Evolutionary conservation across 2,329 filamentous ascomycete genomes (phyloP), one percentile per base, ranked within the genome.

Genomic region (Diaporthe sp.): DNA sequence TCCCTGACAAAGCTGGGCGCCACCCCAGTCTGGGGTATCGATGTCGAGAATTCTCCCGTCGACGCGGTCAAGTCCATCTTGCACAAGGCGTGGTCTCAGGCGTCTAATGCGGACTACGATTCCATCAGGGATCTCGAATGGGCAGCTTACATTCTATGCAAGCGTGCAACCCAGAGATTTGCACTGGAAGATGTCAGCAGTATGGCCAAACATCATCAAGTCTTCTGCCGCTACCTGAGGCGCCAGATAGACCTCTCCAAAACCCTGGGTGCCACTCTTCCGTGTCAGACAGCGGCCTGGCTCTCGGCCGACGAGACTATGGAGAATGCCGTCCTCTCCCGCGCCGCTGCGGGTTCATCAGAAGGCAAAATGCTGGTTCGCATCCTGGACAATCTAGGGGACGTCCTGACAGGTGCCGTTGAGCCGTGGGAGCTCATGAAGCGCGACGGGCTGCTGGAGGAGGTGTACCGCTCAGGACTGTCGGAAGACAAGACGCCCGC

Each of bases 391-490:
- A 71, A 37, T 39, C 12, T 71, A 8, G 25, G 22, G 13, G 53
- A 31, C 22, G 9, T 71, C 53, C 8, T 71, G 37, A 49, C 39
- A 9, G 68, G 68, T 25, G 39, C 28, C n/a, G 25, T 46, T 19
- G 68, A 71, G 37, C 37, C 68, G 6, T 71, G 68, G 68, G 68
- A 71, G 39, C 53, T 71, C 22, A 71, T 71, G 68, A 71, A 46
- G 25, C 51, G 22, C 39, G 68, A 49, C 39, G 68, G 68, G 34
- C 31, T 71, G 53, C 53, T 71, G 51, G 68, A 71, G n/a, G 68
- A 71, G 19, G 28, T 71, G 37, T 71, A 71, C 25, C 37, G 68
- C 4, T 71, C 68, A 4, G 68, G 68, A 1, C 37, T 71, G 68
- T 71, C 68, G 9, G 68, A 71, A 4, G 53, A 71, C 2, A 71